Evolutionary conservation across 257 asterid species (phyloP).

Genomic region (Gentiana dahurica): DNA sequence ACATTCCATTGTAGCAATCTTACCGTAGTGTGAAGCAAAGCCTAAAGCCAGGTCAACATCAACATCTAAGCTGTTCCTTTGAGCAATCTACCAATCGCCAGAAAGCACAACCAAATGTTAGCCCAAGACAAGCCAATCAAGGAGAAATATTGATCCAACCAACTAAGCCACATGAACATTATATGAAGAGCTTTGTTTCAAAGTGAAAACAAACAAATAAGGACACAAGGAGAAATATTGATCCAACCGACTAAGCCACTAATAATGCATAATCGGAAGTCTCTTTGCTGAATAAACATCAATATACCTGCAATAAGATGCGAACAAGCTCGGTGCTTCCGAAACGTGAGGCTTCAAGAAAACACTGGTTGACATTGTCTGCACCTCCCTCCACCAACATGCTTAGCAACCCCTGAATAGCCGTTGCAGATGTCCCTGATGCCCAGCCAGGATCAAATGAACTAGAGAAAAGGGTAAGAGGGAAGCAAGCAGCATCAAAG

Average conservation of each 20-base stretch:
- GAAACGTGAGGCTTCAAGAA: slow-evolving; percentile 97
- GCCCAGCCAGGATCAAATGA: slow-evolving; percentile 99
- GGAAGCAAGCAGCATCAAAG: slow-evolving; percentile 99
- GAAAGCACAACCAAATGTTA: slow-evolving; percentile 6
- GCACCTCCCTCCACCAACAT: slow-evolving; percentile 99
- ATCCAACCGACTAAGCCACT: not conserved
- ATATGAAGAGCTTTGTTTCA: not conserved
- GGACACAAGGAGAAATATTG: not conserved
- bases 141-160: not conserved
- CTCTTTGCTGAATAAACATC: slow-evolving; percentile 3
- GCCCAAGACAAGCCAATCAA: not conserved
- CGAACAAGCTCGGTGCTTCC: slow-evolving; percentile 99
- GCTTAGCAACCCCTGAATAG: slow-evolving; percentile 82
- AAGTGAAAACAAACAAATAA: not conserved
- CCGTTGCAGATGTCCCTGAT: slow-evolving; percentile 89
- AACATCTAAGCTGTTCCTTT: slow-evolving; percentile 95
- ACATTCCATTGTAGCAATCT: slow-evolving; percentile 91
- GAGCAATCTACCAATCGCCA: slow-evolving; percentile 59
- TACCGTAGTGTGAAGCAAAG: slow-evolving; percentile 89
- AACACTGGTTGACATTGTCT: slow-evolving; percentile 94
- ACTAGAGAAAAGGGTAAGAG: slow-evolving; percentile 93
- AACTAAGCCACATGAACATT: not conserved
- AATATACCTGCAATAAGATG: slow-evolving; percentile 75
- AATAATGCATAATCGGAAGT: not conserved
- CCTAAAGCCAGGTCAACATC: slow-evolving; percentile 96